phyloP scores from a whole-genome alignment of 1,284 basidiomycete genomes.

The Erythrobasidium hasegawianum region DNA sequence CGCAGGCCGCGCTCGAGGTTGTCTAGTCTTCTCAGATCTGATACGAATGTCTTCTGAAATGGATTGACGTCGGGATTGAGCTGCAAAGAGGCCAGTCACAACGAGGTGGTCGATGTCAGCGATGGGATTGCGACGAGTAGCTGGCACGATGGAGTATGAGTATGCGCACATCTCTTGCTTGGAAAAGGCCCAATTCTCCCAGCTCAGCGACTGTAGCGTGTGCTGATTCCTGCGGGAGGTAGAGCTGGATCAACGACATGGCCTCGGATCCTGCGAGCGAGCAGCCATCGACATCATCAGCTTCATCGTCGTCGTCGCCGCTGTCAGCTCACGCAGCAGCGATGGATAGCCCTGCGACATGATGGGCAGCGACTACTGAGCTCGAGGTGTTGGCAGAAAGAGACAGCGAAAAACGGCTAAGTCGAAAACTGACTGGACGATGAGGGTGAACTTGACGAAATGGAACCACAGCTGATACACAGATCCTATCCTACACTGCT shows the following conservation, averaged over 20 bases:
- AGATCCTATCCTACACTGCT: no score
- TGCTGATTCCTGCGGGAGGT: constrained; percentile 94
- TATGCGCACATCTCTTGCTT: constrained; percentile 86
- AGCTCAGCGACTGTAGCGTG: constrained; percentile 94
- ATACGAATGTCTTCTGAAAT: constrained; percentile 97
- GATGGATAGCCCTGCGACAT: constrained; percentile 22
- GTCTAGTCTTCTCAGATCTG: constrained; percentile 82
- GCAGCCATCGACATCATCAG: no score
- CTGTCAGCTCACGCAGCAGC: constrained; percentile 9
- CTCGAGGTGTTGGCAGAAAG: no score
- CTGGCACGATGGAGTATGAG: no score
- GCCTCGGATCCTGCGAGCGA: constrained; percentile 1
- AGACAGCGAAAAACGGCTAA: no score
- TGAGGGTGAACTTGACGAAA: no score
- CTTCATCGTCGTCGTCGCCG: no score
- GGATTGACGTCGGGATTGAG: constrained; percentile 92
- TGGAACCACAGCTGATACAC: no score
- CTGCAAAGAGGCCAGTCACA: no score
- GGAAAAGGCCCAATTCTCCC: constrained; percentile 89
- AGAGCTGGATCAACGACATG: constrained; percentile 66
- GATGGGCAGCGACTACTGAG: not conserved
- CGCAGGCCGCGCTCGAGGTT: constrained; percentile 93
- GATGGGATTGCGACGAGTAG: no score
- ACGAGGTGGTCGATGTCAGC: not conserved
- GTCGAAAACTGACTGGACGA: no score